Conservation (phyloP, 1,284 basidiomycete species). For the Sanghuangporus weigelae region DNA sequence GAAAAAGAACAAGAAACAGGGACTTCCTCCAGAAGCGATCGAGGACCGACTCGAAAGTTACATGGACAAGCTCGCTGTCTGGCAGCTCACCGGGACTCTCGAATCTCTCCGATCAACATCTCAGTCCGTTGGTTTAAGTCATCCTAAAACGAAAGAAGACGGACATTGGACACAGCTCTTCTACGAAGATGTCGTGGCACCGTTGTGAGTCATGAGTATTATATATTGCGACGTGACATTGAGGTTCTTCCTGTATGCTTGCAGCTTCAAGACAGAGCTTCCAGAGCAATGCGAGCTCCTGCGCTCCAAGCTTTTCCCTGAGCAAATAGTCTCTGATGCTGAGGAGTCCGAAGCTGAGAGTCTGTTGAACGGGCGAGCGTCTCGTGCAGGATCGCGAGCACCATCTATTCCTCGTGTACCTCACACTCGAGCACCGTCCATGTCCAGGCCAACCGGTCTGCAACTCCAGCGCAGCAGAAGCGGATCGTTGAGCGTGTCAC, state of each 20-base stretch:
- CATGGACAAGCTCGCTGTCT: conserved; percentile 72
- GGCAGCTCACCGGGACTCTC: conserved; percentile 55
- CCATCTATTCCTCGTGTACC: conserved; percentile 1
- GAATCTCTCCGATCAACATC: conserved; percentile 25
- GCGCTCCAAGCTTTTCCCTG: conserved; percentile 61
- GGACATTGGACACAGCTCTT: conserved; percentile 71
- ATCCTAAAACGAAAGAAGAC: conserved; percentile 29
- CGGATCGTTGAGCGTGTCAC: conserved; percentile 59
- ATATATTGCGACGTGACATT: neutral
- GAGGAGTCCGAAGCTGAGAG: conserved; percentile 25
- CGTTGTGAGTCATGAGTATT: conserved; percentile 38
- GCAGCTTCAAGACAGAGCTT: conserved; percentile 52
- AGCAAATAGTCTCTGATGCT: conserved; percentile 51
- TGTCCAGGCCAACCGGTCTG: neutral
- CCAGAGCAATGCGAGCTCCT: conserved; percentile 54
- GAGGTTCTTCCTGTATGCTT: neutral
- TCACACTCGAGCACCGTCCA: neutral
- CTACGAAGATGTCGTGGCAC: conserved; percentile 58
- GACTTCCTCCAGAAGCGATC: conserved; percentile 18
- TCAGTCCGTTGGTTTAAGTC: conserved; percentile 3
- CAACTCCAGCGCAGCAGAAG: conserved; percentile 34
- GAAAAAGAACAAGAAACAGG: conserved; percentile 28
- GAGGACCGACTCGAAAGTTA: conserved; percentile 60
- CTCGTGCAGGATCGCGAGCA: conserved; percentile 7
- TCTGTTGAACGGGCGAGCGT: neutral